Conservation (phyloP, 176 grass and related monocot species). For the Bothriochloa decipiens region DNA sequence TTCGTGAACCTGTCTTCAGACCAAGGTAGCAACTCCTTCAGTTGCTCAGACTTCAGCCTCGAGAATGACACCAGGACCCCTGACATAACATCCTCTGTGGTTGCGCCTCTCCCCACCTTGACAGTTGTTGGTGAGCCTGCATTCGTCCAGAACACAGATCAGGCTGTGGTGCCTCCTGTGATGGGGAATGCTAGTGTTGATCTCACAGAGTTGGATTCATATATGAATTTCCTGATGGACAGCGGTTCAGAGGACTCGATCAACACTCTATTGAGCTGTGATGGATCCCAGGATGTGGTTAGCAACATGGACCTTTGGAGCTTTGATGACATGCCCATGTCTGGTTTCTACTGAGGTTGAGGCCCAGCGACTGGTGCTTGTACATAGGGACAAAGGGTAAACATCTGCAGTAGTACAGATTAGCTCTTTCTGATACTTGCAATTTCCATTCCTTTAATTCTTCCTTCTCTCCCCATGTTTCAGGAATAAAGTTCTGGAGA, state of each 20-base stretch:
- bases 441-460: constrained; percentile 21
- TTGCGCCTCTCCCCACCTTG: constrained; percentile 31
- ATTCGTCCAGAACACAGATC: constrained; percentile 28
- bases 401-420: not conserved
- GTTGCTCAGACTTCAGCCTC: constrained; percentile 41
- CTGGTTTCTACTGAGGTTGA: constrained; percentile 34
- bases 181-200: constrained; percentile 37
- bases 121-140: constrained; percentile 35
- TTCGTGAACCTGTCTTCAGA: constrained; percentile 64
- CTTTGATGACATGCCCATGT: constrained; percentile 68
- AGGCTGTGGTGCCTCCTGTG: constrained; percentile 10
- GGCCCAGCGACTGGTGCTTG: constrained; percentile 17
- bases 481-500: constrained; percentile 55
- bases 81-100: constrained; percentile 45
- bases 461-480: not conserved
- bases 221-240: constrained; percentile 72
- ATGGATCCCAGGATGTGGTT: constrained; percentile 48
- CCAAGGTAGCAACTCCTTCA: constrained; percentile 73
- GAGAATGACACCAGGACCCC: constrained; percentile 53
- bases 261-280: constrained; percentile 51
- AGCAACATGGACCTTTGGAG: constrained; percentile 72
- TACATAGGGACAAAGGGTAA: constrained; percentile 49
- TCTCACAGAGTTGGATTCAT: constrained; percentile 58
- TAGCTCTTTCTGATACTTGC: not conserved
- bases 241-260: constrained; percentile 54